Evolutionary conservation across 306 rosid genomes (phyloP), one percentile per base, ranked within the genome.

Genomic region (Vigna hirtella): DNA sequence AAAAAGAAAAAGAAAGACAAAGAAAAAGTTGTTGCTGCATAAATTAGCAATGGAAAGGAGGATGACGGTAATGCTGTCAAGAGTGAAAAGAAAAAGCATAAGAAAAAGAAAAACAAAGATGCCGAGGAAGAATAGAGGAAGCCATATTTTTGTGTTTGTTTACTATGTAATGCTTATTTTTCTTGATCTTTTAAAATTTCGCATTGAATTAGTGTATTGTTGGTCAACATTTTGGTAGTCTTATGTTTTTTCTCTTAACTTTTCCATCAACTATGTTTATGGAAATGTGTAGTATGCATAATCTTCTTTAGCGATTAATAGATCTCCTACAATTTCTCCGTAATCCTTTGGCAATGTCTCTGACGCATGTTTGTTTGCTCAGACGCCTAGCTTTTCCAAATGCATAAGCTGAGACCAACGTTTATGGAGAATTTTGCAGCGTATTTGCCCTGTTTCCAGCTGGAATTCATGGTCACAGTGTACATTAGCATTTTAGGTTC

Each of bases 61-160:
- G 87, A 50, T 72, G 77, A 84, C 12, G 76, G 72, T 6, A 80
- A 83, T 72, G 86, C 79, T 51, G 89, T 77, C 48, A 68, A 50
- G 77, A 92, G 92, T 28, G 93, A 88, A 74, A 92, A 92, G 85
- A 92, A 92, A 83, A 87, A 91, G 79, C 78, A 74, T 12, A 74
- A 74, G 78, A 88, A 85, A 74, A 89, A 83, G 82, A 87, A 80
- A 76, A 82, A 80, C 70, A 80, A 86, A 79, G 89, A 83, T 36
- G 88, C 82, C 0, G 89, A 83, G 8, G 90, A 92, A 48, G 86
- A 82, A 34, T 90, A 85, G 81, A 53, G 17, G 56, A 30, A 59
- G 70, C 47, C 78, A 74, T 58, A 43, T 9, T 59, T 72, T 74
- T 74, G 70, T 74, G 70, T 45, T 59, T 74, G 45, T 17, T 17